These are phyloP conservation scores for Heliocybe sulcata DNA, from an alignment of 1,284 basidiomycete species.

Conservation along the genomic window DNA sequence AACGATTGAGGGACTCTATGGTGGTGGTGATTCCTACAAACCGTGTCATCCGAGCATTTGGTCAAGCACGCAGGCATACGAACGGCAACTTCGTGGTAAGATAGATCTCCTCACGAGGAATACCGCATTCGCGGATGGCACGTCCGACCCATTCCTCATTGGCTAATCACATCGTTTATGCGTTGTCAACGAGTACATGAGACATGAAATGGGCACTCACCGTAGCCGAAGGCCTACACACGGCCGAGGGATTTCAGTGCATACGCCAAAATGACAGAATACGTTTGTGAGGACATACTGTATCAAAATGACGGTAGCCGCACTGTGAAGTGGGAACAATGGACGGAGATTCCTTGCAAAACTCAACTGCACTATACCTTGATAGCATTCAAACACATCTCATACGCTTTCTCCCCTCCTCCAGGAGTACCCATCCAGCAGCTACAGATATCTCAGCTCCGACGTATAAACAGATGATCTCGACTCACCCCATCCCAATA, in stretches of 20 bases:
- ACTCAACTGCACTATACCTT: slow-evolving; percentile 15
- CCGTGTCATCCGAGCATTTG: slow-evolving; percentile 2
- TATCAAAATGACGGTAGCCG: slow-evolving; percentile 34
- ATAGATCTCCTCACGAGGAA: slow-evolving; percentile 40
- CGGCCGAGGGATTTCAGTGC: not conserved
- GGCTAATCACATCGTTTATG: slow-evolving; percentile 11
- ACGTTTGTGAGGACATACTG: slow-evolving; percentile 16
- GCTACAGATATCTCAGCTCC: slow-evolving; percentile 13
- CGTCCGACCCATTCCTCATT: slow-evolving; percentile 43
- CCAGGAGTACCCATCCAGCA: slow-evolving; percentile 35
- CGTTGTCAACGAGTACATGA: not conserved
- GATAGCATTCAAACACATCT: slow-evolving; percentile 29
- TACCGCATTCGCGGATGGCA: slow-evolving; percentile 38
- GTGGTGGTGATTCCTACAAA: slow-evolving; percentile 26
- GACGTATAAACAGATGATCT: not conserved
- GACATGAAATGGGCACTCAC: slow-evolving; percentile 7
- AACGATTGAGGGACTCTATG: slow-evolving; percentile 43
- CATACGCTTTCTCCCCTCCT: slow-evolving; percentile 23
- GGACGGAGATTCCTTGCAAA: not conserved
- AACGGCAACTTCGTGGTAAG: slow-evolving; percentile 39
- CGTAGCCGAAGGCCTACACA: slow-evolving; percentile 12
- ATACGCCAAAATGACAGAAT: not conserved
- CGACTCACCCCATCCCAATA: slow-evolving; percentile 28
- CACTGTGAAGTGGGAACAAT: slow-evolving; percentile 13
- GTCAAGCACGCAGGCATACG: not conserved